Percentiles rank a stretch among this genome's conserved stretches.
Conservation (phyloP, 2,329 filamentous ascomycete genomes). For the Talaromyces pinophilus region DNA sequence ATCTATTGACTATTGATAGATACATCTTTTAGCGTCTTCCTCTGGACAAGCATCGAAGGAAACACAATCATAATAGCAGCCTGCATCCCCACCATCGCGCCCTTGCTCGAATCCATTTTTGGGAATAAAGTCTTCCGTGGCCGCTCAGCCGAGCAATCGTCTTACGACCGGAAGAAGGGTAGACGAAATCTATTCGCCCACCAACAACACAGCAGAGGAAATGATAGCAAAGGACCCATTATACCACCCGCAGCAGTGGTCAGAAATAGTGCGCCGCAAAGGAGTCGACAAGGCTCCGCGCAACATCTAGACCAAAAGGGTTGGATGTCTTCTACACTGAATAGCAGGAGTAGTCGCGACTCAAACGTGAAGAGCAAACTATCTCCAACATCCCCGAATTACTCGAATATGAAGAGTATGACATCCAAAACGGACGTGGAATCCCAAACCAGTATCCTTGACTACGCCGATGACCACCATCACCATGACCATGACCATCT, state of each 20-base stretch:
- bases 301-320: not conserved
- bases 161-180: not conserved
- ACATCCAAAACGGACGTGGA: conserved; percentile 17
- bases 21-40: conserved; percentile 15
- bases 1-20: not conserved
- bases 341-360: not conserved
- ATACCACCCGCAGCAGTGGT: not conserved
- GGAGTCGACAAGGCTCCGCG: not conserved
- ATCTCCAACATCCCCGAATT: not conserved
- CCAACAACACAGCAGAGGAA: not conserved
- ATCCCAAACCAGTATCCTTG: conserved; percentile 20
- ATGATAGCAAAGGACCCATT: not conserved
- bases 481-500: not conserved
- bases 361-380: not conserved
- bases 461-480: not conserved
- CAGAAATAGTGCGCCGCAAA: not conserved
- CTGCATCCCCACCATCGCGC: conserved; percentile 24
- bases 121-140: conserved; percentile 19
- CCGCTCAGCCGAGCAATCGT: conserved; percentile 7
- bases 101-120: conserved; percentile 19
- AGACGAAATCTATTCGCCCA: not conserved
- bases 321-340: not conserved
- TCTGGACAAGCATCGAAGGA: conserved; percentile 24
- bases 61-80: conserved; percentile 24
- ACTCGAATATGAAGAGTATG: not conserved